Base-by-base conservation (phyloP, 345 rosid genomes). In the Odontarrhena argentea region DNA sequence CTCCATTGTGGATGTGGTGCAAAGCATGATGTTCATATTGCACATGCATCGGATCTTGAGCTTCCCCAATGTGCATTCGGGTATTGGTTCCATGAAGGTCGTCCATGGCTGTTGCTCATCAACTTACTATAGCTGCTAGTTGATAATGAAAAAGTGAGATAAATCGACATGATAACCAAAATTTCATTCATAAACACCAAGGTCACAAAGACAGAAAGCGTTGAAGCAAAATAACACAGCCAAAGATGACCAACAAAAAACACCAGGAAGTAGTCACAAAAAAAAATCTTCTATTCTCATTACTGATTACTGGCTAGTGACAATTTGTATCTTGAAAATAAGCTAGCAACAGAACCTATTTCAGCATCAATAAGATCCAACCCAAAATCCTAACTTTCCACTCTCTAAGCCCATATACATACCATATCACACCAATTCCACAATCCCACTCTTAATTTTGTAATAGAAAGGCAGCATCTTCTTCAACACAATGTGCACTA, bases 1-100 rank as follows among this genome's bases (percentile, higher is more conserved):
- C 63, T 56, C 81, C 83, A 60, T 73, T 77, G 70, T 67, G 76
- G 60, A 81, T 67, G 45, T 73, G 85, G 18, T 76, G 81, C 73
- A 79, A 57, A 22, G 67, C 78, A 65, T 76, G 83, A 48, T 77
- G 81, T 22, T 73, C 78, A 63, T 82, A 79, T 12, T 74, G 85
- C 59, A 76, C 70, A 44, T 72, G 76, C 77, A 83, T 55, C 9
- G 78, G 58, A 58, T 76, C 81, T 63, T 78, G 83, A 36, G 67
- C 77, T 54, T 74, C 88, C 50, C 60, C 63, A 57, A 78, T 74
- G 55, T 81, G 83, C 83, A 77, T 65, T 3, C 79, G 65, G 25
- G 50, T 67, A 67, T 81, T 58, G 52, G 55, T 77, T 59, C 81
- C 83, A 67, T 64, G 82, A 38, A 76, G 69, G 36, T 67, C 83